Conservation (phyloP, 495 filamentous ascomycete genomes). For the Saxophila tyrrhenica region DNA sequence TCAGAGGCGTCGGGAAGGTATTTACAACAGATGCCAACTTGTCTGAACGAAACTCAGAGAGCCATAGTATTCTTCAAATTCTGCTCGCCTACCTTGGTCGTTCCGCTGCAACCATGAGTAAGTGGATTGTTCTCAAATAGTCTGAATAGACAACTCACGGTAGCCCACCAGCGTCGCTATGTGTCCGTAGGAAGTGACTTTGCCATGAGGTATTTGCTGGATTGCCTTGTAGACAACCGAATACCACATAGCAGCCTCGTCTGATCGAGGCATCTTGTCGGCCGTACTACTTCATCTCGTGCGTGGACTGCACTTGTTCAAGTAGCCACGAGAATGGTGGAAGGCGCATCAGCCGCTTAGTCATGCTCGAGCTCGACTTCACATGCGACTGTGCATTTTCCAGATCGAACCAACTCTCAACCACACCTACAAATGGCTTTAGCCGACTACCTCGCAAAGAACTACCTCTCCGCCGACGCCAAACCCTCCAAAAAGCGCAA, state of each 20-base stretch:
- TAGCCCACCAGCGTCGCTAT: constrained; percentile 70
- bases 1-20: constrained; percentile 50
- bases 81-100: constrained; percentile 3
- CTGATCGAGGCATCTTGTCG: constrained; percentile 17
- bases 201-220: constrained; percentile 71
- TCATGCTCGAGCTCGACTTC: not conserved
- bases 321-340: too few species aligned
- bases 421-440: constrained; percentile 38
- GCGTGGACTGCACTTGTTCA: too few species aligned
- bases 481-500: constrained; percentile 68
- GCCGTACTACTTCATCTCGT: not conserved
- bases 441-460: constrained; percentile 83
- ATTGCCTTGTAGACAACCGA: constrained; percentile 72
- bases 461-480: constrained; percentile 77
- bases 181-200: constrained; percentile 81
- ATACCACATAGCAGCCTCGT: constrained; percentile 73
- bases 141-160: constrained; percentile 61
- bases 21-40: constrained; percentile 83
- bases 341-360: not conserved
- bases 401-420: constrained; percentile 1
- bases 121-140: too few species aligned
- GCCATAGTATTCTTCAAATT: too few species aligned
- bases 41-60: constrained; percentile 32
- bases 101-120: constrained; percentile 13
- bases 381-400: not conserved